A percentile compares a stretch with the other conserved stretches of the same genome.
phyloP scores from a whole-genome alignment of 768 basidiomycete genomes.

The Xerocomellus amylosporus region DNA sequence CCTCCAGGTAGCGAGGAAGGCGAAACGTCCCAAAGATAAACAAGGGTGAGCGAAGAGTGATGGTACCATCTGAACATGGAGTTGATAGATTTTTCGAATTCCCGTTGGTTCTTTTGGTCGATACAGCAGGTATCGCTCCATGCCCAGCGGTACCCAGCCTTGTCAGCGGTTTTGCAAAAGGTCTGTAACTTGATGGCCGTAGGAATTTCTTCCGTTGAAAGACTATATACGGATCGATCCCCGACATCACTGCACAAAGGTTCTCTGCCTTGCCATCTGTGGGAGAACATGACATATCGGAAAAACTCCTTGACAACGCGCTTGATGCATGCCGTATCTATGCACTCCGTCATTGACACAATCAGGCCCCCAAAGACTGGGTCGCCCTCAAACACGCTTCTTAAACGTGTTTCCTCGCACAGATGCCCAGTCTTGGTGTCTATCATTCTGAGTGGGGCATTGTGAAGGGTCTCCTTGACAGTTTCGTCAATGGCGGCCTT shows the following conservation, averaged over 20 bases:
- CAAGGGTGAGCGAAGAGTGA: slow-evolving; percentile 4
- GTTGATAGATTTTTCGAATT: slow-evolving; percentile 6
- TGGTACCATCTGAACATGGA: slow-evolving; percentile 14
- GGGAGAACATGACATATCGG: slow-evolving; percentile 16
- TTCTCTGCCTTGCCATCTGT: slow-evolving; percentile 12
- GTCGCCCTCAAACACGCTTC: neutral
- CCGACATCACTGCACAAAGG: neutral
- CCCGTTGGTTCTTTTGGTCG: slow-evolving; percentile 3
- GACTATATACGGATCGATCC: slow-evolving; percentile 3
- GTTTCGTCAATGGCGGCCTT: neutral
- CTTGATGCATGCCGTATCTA: neutral
- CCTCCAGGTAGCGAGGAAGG: neutral
- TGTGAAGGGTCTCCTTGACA: neutral
- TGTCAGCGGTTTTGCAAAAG: neutral
- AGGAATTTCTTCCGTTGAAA: neutral
- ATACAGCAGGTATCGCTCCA: slow-evolving; percentile 13
- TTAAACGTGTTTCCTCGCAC: neutral
- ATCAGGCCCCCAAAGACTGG: slow-evolving; percentile 1
- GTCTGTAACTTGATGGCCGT: neutral
- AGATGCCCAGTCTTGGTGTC: slow-evolving; percentile 9
- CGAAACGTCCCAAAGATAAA: slow-evolving; percentile 8
- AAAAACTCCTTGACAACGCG: slow-evolving; percentile 3
- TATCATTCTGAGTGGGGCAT: slow-evolving; percentile 9
- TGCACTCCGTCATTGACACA: neutral
- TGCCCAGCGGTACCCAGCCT: slow-evolving; percentile 8